A percentile compares a stretch with the other conserved stretches of the same genome.
Evolutionary conservation across 2,329 filamentous ascomycete genomes (phyloP).

Genomic region (Cladorrhinum sp.): DNA sequence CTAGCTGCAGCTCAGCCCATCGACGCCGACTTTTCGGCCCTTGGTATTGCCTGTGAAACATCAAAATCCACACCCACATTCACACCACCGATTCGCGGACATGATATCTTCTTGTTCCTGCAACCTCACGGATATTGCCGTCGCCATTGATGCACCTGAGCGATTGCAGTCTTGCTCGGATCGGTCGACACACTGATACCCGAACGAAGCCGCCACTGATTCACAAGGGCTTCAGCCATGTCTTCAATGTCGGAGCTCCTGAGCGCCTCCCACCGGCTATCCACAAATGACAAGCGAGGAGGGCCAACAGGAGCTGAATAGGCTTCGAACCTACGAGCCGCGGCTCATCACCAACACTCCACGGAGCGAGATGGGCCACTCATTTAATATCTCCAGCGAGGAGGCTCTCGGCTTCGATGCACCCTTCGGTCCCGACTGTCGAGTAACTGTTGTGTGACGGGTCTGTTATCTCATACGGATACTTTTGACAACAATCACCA

Average conservation of each 20-base stretch:
- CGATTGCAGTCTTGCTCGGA: no score
- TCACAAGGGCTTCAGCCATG: not conserved
- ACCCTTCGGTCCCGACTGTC: slow-evolving; percentile 1
- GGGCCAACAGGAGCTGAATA: not conserved
- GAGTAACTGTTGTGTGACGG: not conserved
- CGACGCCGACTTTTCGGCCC: not conserved
- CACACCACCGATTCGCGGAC: not conserved
- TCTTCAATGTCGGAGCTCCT: not conserved
- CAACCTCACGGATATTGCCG: not conserved
- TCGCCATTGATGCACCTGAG: no score
- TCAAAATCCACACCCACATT: not conserved
- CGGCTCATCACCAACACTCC: not conserved
- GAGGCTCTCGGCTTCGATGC: not conserved
- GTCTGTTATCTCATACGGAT: not conserved
- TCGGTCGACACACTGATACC: not conserved
- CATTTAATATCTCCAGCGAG: not conserved
- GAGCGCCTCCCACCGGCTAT: not conserved
- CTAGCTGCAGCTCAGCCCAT: not conserved
- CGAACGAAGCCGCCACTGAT: not conserved
- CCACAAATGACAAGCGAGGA: not conserved
- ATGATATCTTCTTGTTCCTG: not conserved
- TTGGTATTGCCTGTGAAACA: not conserved
- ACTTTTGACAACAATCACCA: not conserved
- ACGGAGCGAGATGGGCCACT: not conserved
- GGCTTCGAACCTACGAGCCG: not conserved